These are phyloP conservation scores for Crepidotus variabilis DNA, from an alignment of 768 basidiomycete genomes.

Conservation along the genomic window DNA sequence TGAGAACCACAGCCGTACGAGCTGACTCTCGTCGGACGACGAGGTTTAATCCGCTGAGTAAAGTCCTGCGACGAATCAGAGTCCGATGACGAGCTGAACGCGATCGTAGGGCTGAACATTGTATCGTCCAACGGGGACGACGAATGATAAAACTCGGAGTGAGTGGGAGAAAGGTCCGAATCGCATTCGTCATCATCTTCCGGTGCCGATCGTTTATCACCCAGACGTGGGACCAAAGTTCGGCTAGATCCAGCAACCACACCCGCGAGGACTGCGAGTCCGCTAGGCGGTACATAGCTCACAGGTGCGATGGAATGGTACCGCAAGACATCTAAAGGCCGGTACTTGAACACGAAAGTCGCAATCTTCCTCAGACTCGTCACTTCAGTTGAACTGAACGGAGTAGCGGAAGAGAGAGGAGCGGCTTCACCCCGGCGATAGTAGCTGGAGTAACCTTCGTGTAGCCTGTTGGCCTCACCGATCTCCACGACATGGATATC, in stretches of 20 bases:
- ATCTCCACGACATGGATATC: conserved; percentile 27
- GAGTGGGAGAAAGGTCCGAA: not conserved
- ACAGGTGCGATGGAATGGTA: conserved; percentile 19
- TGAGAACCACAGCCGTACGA: conserved; percentile 9
- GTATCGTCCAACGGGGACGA: not conserved
- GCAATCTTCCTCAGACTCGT: conserved; percentile 27
- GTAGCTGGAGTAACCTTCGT: conserved; percentile 25
- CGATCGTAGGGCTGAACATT: conserved; percentile 7
- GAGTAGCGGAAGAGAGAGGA: conserved; percentile 25
- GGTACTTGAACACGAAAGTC: conserved; percentile 28
- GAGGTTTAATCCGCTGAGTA: conserved; percentile 11
- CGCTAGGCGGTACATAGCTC: conserved; percentile 6
- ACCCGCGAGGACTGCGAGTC: not conserved
- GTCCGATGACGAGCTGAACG: conserved; percentile 18
- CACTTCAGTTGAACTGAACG: conserved; percentile 27
- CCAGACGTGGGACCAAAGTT: conserved; percentile 10
- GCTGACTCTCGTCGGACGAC: conserved; percentile 12
- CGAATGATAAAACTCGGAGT: conserved; percentile 9
- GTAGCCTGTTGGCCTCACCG: conserved; percentile 25
- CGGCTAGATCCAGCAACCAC: not conserved
- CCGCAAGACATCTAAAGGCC: conserved; percentile 22
- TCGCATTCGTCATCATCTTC: conserved; percentile 19
- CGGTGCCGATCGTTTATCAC: conserved; percentile 20
- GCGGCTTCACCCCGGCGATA: conserved; percentile 22
- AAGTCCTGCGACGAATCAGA: conserved; percentile 21